phyloP scores from a whole-genome alignment of 805 yeast species.

The Debaryomyces maramus region DNA sequence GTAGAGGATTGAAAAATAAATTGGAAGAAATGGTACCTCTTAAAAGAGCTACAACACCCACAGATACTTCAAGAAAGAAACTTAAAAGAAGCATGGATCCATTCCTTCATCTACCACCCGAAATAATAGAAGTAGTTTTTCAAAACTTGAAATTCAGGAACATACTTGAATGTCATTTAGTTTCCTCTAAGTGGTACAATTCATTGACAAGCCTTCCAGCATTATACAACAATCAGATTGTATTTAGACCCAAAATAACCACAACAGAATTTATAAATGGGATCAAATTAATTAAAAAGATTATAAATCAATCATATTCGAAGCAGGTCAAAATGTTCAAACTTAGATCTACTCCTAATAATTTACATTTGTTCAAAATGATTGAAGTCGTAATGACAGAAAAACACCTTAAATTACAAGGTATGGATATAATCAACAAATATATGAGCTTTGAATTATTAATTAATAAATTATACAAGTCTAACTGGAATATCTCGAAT shows the following conservation, averaged over 20 bases:
- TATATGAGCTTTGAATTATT: constrained; percentile 26
- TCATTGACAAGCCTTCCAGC: constrained; percentile 25
- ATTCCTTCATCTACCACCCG: constrained; percentile 27
- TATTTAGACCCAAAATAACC: constrained; percentile 25
- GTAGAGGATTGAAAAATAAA: constrained; percentile 1
- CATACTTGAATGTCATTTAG: constrained; percentile 31
- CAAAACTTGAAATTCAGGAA: constrained; percentile 17
- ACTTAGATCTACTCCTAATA: constrained; percentile 21
- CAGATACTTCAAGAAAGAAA: constrained; percentile 5
- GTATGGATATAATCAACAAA: constrained; percentile 30
- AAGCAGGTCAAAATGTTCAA: constrained; percentile 20
- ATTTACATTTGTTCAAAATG: constrained; percentile 25
- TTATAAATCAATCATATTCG: constrained; percentile 16
- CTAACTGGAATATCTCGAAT: constrained; percentile 25
- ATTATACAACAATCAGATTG: constrained; percentile 22
- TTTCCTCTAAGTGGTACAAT: constrained; percentile 34
- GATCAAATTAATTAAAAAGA: constrained; percentile 24
- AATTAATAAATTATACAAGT: constrained; percentile 22
- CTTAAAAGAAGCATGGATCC: constrained; percentile 23
- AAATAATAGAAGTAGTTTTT: constrained; percentile 30
- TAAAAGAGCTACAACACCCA: constrained; percentile 10
- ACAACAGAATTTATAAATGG: constrained; percentile 31
- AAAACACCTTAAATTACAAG: constrained; percentile 17
- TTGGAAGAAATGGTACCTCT: constrained; percentile 21
- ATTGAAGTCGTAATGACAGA: constrained; percentile 27